Evolutionary conservation across 1,284 basidiomycete genomes (phyloP).

Genomic region (Leccinum subatratum): DNA sequence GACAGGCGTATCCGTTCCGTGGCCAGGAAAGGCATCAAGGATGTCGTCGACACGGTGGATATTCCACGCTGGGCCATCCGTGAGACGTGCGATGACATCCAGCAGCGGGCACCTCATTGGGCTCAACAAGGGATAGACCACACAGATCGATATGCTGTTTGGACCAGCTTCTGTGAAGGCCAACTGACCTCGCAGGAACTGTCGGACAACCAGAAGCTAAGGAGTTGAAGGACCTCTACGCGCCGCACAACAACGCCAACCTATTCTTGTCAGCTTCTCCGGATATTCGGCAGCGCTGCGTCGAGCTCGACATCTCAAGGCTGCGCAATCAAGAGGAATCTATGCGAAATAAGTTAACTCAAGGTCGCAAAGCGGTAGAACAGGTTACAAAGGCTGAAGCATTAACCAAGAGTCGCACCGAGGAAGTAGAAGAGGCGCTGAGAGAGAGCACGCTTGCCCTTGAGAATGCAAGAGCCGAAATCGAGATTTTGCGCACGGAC

Average conservation of each 20-base stretch:
- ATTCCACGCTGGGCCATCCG: not conserved
- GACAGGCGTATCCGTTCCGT: not conserved
- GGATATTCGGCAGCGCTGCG: not conserved
- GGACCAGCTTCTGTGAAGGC: not conserved
- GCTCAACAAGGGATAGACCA: not conserved
- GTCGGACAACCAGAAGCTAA: not conserved
- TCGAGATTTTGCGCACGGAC: conserved; percentile 78
- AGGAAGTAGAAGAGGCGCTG: conserved; percentile 84
- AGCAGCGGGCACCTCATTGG: not conserved
- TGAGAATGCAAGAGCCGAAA: conserved; percentile 88
- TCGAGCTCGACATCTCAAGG: not conserved
- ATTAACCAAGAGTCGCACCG: conserved; percentile 57
- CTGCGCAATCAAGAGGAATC: conserved; percentile 49
- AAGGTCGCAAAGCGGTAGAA: conserved; percentile 62
- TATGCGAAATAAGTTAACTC: conserved; percentile 63
- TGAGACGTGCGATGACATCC: not conserved
- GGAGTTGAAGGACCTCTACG: not conserved
- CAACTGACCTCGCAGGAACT: not conserved
- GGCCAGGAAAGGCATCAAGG: not conserved
- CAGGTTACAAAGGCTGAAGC: conserved; percentile 60
- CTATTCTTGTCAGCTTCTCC: not conserved
- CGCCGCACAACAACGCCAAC: not conserved
- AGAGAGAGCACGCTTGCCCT: conserved; percentile 84
- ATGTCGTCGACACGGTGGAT: not conserved
- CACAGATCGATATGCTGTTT: not conserved